Conservation (phyloP, 1,139 yeast genomes). For the Casaregolazyma lundiana region DNA sequence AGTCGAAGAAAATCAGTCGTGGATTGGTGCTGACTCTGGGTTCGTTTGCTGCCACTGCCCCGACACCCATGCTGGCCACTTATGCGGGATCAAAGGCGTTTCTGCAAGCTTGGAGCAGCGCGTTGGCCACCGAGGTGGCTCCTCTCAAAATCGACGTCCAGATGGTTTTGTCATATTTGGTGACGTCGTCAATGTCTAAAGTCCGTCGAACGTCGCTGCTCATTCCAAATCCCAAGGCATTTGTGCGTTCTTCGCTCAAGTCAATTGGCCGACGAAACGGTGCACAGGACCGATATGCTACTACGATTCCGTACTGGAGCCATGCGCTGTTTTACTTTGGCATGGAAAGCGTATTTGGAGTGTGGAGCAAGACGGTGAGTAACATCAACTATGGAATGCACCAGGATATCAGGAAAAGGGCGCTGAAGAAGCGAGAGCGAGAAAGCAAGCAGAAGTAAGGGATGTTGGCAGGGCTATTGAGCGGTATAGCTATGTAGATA, state of each 20-base stretch:
- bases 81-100: slow-evolving; percentile 97
- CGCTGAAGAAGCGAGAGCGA: slow-evolving; percentile 67
- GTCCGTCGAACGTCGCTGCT: slow-evolving; percentile 66
- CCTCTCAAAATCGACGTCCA: slow-evolving; percentile 75
- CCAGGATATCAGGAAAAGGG: slow-evolving; percentile 70
- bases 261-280: slow-evolving; percentile 83
- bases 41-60: slow-evolving; percentile 90
- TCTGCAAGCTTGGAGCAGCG: slow-evolving; percentile 86
- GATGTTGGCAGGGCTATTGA: too few species aligned
- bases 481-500: too few species aligned
- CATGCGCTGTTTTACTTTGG: slow-evolving; percentile 92
- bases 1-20: slow-evolving; percentile 26
- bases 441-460: slow-evolving; percentile 16
- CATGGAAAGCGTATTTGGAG: slow-evolving; percentile 76
- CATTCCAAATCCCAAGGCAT: slow-evolving; percentile 78
- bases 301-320: slow-evolving; percentile 87
- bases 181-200: slow-evolving; percentile 94
- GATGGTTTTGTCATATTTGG: slow-evolving; percentile 81
- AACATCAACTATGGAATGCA: slow-evolving; percentile 71
- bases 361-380: slow-evolving; percentile 67
- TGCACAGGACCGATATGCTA: slow-evolving; percentile 85
- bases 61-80: slow-evolving; percentile 87
- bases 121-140: slow-evolving; percentile 81
- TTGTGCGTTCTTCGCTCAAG: slow-evolving; percentile 65
- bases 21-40: slow-evolving; percentile 94